Percentiles rank a stretch among this genome's conserved stretches.
These are phyloP conservation scores for Rhynchospora pubera DNA, from an alignment of 176 grass and related monocot species.

Conservation along the genomic window DNA sequence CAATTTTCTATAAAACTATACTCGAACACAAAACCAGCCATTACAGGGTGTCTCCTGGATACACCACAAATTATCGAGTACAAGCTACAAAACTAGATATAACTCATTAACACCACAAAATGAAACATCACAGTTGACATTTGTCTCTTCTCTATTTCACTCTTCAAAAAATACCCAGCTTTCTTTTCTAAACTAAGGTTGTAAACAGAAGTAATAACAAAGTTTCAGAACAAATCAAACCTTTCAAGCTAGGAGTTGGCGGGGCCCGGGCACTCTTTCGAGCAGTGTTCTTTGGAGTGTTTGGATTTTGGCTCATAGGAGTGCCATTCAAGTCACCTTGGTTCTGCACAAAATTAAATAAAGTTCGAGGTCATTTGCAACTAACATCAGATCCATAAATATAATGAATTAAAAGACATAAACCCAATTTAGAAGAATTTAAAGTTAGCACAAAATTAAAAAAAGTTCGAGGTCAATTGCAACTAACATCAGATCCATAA, in stretches of 20 bases:
- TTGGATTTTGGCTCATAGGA: background rate
- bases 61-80: background rate
- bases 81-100: background rate
- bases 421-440: background rate
- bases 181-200: background rate
- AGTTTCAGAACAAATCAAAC: slow-evolving; percentile 6
- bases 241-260: background rate
- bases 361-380: background rate
- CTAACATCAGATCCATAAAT: slow-evolving; percentile 1
- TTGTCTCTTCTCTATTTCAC: background rate
- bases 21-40: background rate
- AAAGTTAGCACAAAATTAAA: background rate
- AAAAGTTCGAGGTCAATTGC: background rate
- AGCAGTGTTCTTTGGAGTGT: background rate
- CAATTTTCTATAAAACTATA: background rate
- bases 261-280: background rate
- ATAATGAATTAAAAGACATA: background rate
- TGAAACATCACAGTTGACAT: background rate
- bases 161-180: background rate
- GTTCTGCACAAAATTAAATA: background rate
- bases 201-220: background rate
- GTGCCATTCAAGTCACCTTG: background rate
- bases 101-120: background rate
- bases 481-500: background rate
- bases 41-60: too few relatives aligned